Evolutionary conservation across 2,329 filamentous ascomycete species (phyloP).

Genomic region (Ophiostoma sp.): DNA sequence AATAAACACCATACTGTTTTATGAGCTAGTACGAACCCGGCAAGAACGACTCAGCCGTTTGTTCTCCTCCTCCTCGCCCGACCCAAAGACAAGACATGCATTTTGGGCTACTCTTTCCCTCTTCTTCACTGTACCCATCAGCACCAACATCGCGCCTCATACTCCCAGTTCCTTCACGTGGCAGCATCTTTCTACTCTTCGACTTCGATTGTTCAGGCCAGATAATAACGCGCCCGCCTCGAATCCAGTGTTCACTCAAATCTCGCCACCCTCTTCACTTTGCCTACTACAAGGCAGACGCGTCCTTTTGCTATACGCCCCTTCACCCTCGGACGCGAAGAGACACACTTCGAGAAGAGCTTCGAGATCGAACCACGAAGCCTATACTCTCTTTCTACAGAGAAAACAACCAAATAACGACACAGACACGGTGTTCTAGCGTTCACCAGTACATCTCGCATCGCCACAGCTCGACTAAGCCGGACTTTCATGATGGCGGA

Average conservation of each 20-base stretch:
- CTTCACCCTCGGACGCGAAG: not conserved
- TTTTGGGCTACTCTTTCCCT: not conserved
- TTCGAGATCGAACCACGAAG: too few relatives aligned
- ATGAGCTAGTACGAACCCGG: not conserved
- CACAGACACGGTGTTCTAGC: not conserved
- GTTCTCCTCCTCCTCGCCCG: not conserved
- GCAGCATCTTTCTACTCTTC: not conserved
- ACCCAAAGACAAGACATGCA: not conserved
- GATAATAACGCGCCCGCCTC: not conserved
- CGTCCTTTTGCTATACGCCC: not conserved
- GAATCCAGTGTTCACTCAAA: not conserved
- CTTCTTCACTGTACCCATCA: not conserved
- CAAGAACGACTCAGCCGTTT: not conserved
- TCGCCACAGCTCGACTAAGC: not conserved
- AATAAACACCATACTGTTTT: not conserved
- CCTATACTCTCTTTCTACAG: too few relatives aligned
- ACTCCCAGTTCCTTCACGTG: not conserved
- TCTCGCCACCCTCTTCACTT: not conserved
- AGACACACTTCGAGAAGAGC: not conserved
- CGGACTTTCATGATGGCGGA: conserved; percentile 25
- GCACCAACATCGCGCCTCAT: not conserved
- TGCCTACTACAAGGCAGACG: not conserved
- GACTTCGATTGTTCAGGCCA: not conserved
- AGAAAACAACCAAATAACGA: not conserved
- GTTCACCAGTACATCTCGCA: not conserved